Evolutionary conservation across 345 rosid species (phyloP), one percentile per base, ranked within the genome.

Genomic region (Salix arbutifolia): DNA sequence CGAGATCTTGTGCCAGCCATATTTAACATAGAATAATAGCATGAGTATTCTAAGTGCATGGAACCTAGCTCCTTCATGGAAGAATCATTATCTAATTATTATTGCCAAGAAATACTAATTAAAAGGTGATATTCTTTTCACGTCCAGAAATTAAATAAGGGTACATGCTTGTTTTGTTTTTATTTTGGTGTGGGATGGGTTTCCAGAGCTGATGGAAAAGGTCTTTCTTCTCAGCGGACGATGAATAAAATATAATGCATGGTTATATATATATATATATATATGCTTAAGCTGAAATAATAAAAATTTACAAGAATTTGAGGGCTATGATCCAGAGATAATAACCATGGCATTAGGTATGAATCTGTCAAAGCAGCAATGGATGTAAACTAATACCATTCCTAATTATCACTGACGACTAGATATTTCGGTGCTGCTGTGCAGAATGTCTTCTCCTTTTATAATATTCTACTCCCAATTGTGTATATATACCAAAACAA

Each of bases 301-400:
- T 37, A 37, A 37, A 37, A 37, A 37, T 37, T 4, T 37, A 37
- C 2, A 37, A 37, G 40, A 37, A 37, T 37, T 40, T 10, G 44
- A 40, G 44, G 10, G 11, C 11, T 40, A 2, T 40, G 12, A 40
- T 40, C 44, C 44, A 33, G 35, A 40, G 44, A 40, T 40, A 67
- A 70, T 14, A 70, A 70, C 38, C 5, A 37, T 6, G 37, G 16
- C 7, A 70, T 48, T 70, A 70, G 73, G 62, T 52, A 8, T 17
- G 65, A 71, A 50, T 50, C 31, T 42, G 60, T 71, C 74, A 71
- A 71, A 71, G 44, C 50, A 69, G 50, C 28, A 28, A 40, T 69
- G n/a, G 11, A 40, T 40, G 44, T 40, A 38, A 69, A 8, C 5
- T n/a, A 69, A 61, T 12, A 69, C 3, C 6, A 33, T 33, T 69